These are phyloP conservation scores for Leptographium wingfieldii DNA, from an alignment of 2,329 filamentous ascomycete genomes.

Conservation along the genomic window DNA sequence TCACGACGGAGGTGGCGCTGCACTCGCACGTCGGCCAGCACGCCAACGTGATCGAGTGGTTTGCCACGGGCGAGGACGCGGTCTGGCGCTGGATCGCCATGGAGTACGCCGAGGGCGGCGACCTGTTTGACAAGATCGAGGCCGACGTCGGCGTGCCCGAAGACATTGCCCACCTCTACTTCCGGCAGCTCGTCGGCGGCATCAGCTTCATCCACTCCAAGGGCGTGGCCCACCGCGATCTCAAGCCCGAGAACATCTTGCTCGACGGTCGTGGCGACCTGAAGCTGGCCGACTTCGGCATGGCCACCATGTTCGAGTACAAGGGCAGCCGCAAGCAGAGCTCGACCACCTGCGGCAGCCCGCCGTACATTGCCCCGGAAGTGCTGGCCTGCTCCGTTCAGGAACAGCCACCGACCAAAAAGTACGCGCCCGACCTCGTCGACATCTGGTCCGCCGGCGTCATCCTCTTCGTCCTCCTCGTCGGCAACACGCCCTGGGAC, in stretches of 20 bases:
- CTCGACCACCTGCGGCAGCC: conserved; percentile 84
- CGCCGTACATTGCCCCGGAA: conserved; percentile 94
- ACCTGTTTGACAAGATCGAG: conserved; percentile 98
- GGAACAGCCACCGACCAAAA: conserved; percentile 16
- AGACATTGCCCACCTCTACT: conserved; percentile 94
- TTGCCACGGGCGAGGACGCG: conserved; percentile 71
- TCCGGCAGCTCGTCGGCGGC: conserved; percentile 78
- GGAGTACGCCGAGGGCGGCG: conserved; percentile 90
- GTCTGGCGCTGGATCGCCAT: conserved; percentile 97
- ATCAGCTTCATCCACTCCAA: conserved; percentile 94
- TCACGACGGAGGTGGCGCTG: conserved; percentile 81
- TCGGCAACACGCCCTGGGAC: conserved; percentile 97
- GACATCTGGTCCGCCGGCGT: conserved; percentile 98
- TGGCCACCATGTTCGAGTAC: conserved; percentile 87
- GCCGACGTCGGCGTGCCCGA: conserved; percentile 89
- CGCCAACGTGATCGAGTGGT: conserved; percentile 87
- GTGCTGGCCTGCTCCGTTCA: conserved; percentile 46
- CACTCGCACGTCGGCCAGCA: conserved; percentile 84
- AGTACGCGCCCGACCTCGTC: conserved; percentile 66
- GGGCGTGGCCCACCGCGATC: conserved; percentile 82
- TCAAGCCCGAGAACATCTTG: conserved; percentile 92
- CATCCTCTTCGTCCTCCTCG: conserved; percentile 89
- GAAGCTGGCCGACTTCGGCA: conserved; percentile 93
- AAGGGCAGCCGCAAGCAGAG: conserved; percentile 72
- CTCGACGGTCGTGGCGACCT: conserved; percentile 73